Conservation (phyloP, 2,329 filamentous ascomycete species). For the Talaromyces sp. region DNA sequence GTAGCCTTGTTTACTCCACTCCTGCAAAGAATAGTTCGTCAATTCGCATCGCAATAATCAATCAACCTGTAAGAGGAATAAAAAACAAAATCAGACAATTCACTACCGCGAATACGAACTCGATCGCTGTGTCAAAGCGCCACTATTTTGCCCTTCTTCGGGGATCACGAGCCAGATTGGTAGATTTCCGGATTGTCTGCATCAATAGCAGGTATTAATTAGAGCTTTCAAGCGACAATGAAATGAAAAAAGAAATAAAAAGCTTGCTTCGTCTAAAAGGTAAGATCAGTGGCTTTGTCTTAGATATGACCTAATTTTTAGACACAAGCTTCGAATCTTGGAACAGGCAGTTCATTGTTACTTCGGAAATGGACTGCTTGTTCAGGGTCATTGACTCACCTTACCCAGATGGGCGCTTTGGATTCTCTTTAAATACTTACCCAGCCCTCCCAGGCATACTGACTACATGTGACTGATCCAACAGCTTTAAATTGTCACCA, state of each 20-base stretch:
- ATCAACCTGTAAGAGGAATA: background rate
- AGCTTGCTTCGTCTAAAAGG: background rate
- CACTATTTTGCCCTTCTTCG: background rate
- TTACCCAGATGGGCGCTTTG: background rate
- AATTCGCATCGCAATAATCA: background rate
- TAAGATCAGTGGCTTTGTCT: background rate
- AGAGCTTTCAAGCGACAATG: background rate
- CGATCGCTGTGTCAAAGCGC: background rate
- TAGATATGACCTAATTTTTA: background rate
- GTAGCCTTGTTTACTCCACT: background rate
- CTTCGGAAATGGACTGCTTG: background rate
- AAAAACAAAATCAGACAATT: background rate
- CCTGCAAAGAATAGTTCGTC: background rate
- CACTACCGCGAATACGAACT: background rate
- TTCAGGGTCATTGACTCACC: background rate
- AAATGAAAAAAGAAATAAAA: background rate
- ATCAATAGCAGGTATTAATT: background rate
- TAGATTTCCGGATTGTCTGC: background rate
- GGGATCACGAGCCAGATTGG: background rate
- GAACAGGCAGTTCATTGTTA: background rate
- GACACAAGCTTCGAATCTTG: background rate
- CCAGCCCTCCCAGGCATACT: background rate
- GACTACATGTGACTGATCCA: background rate
- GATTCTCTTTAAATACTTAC: background rate
- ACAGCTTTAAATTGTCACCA: background rate